phyloP scores from a whole-genome alignment of 2,329 filamentous ascomycete species.

The Colletotrichum siamense region DNA sequence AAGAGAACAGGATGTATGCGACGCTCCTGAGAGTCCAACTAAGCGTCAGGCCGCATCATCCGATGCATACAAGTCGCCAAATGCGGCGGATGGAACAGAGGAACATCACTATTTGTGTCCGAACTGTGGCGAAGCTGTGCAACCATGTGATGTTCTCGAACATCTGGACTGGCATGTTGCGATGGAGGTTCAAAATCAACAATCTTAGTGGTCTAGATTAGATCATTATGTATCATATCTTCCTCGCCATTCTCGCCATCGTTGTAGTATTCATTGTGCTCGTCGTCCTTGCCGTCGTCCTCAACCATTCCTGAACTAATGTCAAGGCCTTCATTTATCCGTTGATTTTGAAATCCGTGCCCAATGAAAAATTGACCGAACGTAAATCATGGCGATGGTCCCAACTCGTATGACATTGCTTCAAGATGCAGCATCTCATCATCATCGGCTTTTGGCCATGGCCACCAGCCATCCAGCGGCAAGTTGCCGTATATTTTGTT shows the following conservation, averaged over 20 bases:
- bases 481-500: constrained; percentile 14
- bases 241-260: background rate
- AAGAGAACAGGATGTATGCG: background rate
- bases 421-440: background rate
- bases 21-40: accelerated
- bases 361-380: background rate
- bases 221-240: background rate
- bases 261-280: background rate
- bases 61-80: background rate
- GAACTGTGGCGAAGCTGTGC: background rate
- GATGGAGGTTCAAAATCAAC: background rate
- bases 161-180: background rate
- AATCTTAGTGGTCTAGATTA: background rate
- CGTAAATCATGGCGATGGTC: accelerated
- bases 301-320: background rate
- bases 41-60: background rate
- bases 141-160: background rate
- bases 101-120: background rate
- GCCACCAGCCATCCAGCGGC: constrained; percentile 20
- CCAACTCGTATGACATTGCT: background rate
- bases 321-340: background rate
- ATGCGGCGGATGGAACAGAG: background rate
- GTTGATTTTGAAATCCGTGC: accelerated
- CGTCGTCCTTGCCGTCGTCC: background rate
- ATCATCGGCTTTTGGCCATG: background rate